Evolutionary conservation across 768 basidiomycete genomes (phyloP).

Genomic region (Mycena albidolilacea): DNA sequence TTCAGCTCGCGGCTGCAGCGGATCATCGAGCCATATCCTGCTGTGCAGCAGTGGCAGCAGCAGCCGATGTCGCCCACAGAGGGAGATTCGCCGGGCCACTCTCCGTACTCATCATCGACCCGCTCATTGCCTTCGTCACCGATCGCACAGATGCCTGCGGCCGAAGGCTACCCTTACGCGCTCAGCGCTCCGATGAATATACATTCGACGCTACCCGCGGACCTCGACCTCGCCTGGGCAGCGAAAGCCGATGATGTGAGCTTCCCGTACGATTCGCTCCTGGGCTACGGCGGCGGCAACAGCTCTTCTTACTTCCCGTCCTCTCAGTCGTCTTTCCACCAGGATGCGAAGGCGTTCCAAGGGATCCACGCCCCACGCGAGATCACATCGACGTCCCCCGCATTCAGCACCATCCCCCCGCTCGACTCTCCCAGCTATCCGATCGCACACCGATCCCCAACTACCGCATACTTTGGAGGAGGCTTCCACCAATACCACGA

Average conservation of each 20-base stretch:
- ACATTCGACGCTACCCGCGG: not conserved
- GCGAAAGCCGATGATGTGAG: not conserved
- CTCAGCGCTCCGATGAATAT: not conserved
- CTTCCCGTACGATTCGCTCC: not conserved
- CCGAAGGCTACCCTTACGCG: conserved; percentile 6
- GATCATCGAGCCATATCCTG: conserved; percentile 12
- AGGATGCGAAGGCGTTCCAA: not conserved
- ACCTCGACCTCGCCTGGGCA: not conserved
- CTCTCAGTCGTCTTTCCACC: conserved; percentile 10
- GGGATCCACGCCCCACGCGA: conserved; percentile 7
- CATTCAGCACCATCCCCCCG: not conserved
- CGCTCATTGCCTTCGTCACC: conserved; percentile 26
- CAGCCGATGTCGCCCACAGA: conserved; percentile 14
- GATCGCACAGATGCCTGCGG: not conserved
- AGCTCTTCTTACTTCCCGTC: not conserved
- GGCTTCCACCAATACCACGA: not conserved
- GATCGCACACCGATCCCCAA: not conserved
- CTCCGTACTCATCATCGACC: conserved; percentile 24
- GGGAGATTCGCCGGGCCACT: conserved; percentile 1
- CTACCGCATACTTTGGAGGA: not conserved
- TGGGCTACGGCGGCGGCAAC: not conserved
- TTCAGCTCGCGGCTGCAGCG: conserved; percentile 20
- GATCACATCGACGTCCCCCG: not conserved
- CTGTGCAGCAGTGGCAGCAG: conserved; percentile 5
- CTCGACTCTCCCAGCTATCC: not conserved